phyloP scores from a whole-genome alignment of 768 basidiomycete species.

The Epithele typhae region DNA sequence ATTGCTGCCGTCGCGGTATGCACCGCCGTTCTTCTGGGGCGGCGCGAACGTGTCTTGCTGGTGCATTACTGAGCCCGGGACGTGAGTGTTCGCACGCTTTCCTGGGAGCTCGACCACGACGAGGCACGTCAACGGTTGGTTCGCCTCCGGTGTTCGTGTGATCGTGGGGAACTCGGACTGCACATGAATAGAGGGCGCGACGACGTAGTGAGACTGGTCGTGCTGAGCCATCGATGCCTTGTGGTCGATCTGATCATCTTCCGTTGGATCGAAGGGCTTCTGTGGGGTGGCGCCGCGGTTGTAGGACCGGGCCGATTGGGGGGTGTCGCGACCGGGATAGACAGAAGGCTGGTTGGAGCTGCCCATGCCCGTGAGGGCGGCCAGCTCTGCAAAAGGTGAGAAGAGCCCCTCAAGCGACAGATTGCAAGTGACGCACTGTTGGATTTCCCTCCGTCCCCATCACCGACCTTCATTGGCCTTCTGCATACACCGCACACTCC shows the following conservation, averaged over 20 bases:
- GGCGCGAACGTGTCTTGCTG: slow-evolving; percentile 6
- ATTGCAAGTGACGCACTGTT: slow-evolving; percentile 69
- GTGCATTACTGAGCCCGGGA: slow-evolving; percentile 26
- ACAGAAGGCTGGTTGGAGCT: slow-evolving; percentile 49
- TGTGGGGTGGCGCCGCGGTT: slow-evolving; percentile 18
- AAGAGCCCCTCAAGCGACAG: not conserved
- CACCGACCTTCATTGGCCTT: slow-evolving; percentile 93
- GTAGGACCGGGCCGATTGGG: slow-evolving; percentile 35
- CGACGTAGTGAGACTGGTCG: slow-evolving; percentile 61
- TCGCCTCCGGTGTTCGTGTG: slow-evolving; percentile 60
- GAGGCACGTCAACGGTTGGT: slow-evolving; percentile 89
- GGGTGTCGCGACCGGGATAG: slow-evolving; percentile 69
- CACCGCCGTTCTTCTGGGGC: slow-evolving; percentile 3
- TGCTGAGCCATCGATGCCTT: slow-evolving; percentile 18
- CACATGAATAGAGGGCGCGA: slow-evolving; percentile 91
- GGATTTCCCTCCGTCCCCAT: slow-evolving; percentile 78
- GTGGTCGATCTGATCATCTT: slow-evolving; percentile 66
- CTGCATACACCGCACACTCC: slow-evolving; percentile 98
- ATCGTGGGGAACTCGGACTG: slow-evolving; percentile 88
- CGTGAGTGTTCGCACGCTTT: slow-evolving; percentile 44
- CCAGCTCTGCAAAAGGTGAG: slow-evolving; percentile 63
- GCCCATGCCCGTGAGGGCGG: slow-evolving; percentile 88
- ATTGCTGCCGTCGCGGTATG: slow-evolving; percentile 12
- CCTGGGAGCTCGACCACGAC: slow-evolving; percentile 90
- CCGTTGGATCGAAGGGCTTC: slow-evolving; percentile 62